Conservation (phyloP, 1,284 basidiomycete species). For the Volvariella volvacea region DNA sequence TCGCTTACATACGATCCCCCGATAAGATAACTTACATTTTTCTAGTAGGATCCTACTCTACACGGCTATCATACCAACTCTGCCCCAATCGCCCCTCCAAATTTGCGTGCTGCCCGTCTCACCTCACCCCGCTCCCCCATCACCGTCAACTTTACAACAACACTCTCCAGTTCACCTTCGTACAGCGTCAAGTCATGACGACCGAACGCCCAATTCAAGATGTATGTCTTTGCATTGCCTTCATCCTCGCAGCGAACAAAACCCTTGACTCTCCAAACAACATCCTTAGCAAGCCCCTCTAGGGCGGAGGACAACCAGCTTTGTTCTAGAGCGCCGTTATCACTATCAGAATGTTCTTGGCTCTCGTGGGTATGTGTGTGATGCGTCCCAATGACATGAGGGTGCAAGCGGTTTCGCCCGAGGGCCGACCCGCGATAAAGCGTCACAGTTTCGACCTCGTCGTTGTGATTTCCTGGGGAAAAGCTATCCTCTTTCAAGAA, state of each 20-base stretch:
- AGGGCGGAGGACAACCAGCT: conserved; percentile 40
- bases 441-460: conserved; percentile 79
- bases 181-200: conserved; percentile 62
- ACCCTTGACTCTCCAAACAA: conserved; percentile 77
- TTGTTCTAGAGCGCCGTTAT: neutral
- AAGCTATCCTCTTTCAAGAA: conserved; percentile 37
- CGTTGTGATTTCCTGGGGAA: conserved; percentile 40
- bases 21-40: too few species aligned
- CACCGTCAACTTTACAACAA: conserved; percentile 58
- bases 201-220: conserved; percentile 91
- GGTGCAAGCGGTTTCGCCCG: conserved; percentile 13
- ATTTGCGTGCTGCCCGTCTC: conserved; percentile 44
- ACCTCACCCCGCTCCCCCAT: conserved; percentile 89
- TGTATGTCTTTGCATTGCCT: conserved; percentile 33
- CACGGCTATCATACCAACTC: too few species aligned
- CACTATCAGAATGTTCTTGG: neutral
- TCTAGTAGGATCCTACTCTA: too few species aligned
- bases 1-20: neutral
- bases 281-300: conserved; percentile 52
- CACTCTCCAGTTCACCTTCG: conserved; percentile 24
- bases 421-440: conserved; percentile 38
- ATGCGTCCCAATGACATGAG: conserved; percentile 23
- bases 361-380: neutral
- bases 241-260: conserved; percentile 55
- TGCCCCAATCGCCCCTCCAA: conserved; percentile 20